phyloP scores from a whole-genome alignment of 164 flowering plant species.

The Malania oleifera region DNA sequence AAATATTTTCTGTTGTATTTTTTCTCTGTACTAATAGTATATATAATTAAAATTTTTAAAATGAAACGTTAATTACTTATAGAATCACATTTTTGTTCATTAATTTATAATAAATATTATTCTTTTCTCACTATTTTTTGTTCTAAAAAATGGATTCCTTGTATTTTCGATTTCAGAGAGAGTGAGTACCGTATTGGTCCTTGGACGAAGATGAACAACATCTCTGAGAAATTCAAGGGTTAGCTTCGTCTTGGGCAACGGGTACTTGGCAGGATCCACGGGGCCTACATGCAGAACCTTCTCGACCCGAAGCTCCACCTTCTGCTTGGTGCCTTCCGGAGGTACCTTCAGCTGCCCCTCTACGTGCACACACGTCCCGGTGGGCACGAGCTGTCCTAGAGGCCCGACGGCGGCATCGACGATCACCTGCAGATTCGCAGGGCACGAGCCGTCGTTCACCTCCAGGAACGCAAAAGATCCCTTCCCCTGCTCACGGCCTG shows the following conservation, averaged over 20 bases:
- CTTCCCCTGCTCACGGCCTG: slow-evolving; percentile 82
- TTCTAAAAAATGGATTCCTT: too few species aligned
- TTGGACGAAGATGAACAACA: slow-evolving; percentile 62
- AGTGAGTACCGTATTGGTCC: slow-evolving; percentile 71
- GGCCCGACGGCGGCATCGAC: slow-evolving; percentile 47
- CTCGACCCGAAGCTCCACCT: slow-evolving; percentile 65
- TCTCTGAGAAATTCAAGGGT: slow-evolving; percentile 79
- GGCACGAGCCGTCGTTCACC: slow-evolving; percentile 85
- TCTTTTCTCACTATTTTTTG: too few species aligned
- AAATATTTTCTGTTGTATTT: too few species aligned
- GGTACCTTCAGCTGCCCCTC: slow-evolving; percentile 71
- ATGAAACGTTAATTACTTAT: too few species aligned
- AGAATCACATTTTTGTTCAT: too few species aligned
- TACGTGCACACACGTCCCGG: slow-evolving; percentile 71
- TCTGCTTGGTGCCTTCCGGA: slow-evolving; percentile 79
- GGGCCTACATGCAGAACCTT: slow-evolving; percentile 61
- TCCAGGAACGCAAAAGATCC: slow-evolving; percentile 82
- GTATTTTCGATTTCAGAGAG: too few species aligned
- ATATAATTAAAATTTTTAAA: too few species aligned
- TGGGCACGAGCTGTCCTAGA: slow-evolving; percentile 49
- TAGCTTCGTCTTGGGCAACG: slow-evolving; percentile 72
- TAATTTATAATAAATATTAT: too few species aligned
- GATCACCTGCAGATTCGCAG: slow-evolving; percentile 76
- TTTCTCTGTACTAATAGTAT: too few species aligned
- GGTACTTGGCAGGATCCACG: slow-evolving; percentile 73